Evolutionary conservation across 192 early-diverging fungal genomes (phyloP).

Genomic region (Coemansia reversa): DNA sequence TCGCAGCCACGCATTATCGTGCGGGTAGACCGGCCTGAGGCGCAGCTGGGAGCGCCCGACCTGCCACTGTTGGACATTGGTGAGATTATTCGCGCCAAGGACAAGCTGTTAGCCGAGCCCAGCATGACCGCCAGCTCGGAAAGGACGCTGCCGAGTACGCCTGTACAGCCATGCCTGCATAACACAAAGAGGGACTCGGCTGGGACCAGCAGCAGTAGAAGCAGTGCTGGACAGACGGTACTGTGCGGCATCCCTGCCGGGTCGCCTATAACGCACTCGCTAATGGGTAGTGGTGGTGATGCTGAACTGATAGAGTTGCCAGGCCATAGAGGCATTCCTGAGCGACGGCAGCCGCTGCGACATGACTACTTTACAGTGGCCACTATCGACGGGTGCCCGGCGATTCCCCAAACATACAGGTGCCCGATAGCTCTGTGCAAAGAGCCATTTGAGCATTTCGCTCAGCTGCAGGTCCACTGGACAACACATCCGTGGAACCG

Average conservation of each 20-base stretch:
- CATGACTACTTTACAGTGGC: slow-evolving; percentile 46
- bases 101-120: slow-evolving; percentile 9
- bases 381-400: slow-evolving; percentile 34
- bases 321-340: not conserved
- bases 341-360: slow-evolving; percentile 21
- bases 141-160: slow-evolving; percentile 6
- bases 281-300: not conserved
- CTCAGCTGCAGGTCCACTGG: slow-evolving; percentile 40
- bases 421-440: slow-evolving; percentile 37
- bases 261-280: not conserved
- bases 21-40: slow-evolving; percentile 22
- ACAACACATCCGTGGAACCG: slow-evolving; percentile 46
- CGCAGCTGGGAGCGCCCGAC: slow-evolving; percentile 7
- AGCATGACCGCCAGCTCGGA: slow-evolving; percentile 12
- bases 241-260: not conserved
- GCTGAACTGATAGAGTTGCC: not conserved
- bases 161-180: not conserved
- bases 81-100: slow-evolving; percentile 39
- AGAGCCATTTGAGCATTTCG: slow-evolving; percentile 21
- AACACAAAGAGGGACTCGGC: not conserved
- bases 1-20: slow-evolving; percentile 18
- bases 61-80: slow-evolving; percentile 32
- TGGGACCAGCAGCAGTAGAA: slow-evolving; percentile 1
- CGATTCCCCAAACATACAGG: slow-evolving; percentile 16
- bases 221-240: not conserved